Evolutionary conservation across 2,329 filamentous ascomycete species (phyloP), one percentile per base, ranked within the genome.

Genomic region (Pseudogymnoascus destructans): DNA sequence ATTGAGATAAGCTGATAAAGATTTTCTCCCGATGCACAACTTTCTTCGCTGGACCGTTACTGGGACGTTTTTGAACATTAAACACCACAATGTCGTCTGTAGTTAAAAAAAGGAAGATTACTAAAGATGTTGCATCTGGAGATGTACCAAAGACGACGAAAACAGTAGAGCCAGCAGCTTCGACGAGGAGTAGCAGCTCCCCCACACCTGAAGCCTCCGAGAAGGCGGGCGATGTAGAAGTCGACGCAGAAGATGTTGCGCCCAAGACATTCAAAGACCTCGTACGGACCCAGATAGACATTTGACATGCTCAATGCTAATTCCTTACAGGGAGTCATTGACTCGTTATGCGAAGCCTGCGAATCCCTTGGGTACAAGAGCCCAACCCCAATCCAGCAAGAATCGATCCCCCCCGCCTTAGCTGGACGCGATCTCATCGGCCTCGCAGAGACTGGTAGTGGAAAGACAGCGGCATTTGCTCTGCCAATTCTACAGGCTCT

Each of bases 391-490:
- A 97, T 98, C 63, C 93, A 96, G 71, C 79, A 79, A 57, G 81
- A 95, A 70, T 80, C 90, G 0, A 95, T 97, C 65, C 92, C 92
- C 3, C 70, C 79, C 57, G 91, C 91, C 33, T 77, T 96, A 3
- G 73, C 87, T 67, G 84, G 86, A 57, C 82, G 89, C 66, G 93
- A 97, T 71, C 77, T 97, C 32, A 95, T 98, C 65, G 93, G 91
- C 40, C 78, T 97, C 57, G 93, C 93, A 30, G 92, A 98, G 73
- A 98, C 93, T 0, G 93, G 93, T 65, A 90, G 85, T 68, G 93
- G 93, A 73, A 98, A 97, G 75, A 97, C 93, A 0, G 92, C 90
- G 5, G 91, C 93, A 0, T 98, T 97, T 70, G 90, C 89, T 0
- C 76, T 98, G 2, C 93, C 93, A 0, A 95, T 98, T 36, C 25